Conservation (phyloP, 2,329 filamentous ascomycete genomes). For the Zasmidium angulare region DNA sequence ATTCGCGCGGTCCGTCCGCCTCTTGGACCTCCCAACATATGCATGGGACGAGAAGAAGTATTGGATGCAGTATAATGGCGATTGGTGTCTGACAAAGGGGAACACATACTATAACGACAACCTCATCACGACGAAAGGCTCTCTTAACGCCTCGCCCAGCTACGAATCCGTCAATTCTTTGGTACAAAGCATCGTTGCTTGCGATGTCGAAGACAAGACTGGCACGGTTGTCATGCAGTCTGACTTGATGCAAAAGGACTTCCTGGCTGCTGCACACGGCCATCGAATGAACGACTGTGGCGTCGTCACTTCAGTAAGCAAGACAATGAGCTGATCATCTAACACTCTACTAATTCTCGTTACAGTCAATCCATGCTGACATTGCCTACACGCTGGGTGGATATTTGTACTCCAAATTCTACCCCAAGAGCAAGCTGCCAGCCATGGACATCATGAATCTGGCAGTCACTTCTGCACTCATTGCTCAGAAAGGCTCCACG, state of each 20-base stretch:
- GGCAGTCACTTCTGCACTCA: slow-evolving; percentile 33
- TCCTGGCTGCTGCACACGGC: slow-evolving; percentile 41
- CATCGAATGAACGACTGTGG: slow-evolving; percentile 43
- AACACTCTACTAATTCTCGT: background rate
- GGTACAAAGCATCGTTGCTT: background rate
- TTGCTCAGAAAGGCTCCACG: slow-evolving; percentile 10
- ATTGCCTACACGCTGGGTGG: slow-evolving; percentile 36
- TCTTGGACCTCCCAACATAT: slow-evolving; percentile 55
- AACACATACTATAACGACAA: background rate
- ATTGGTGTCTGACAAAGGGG: slow-evolving; percentile 33
- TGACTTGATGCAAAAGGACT: slow-evolving; percentile 22
- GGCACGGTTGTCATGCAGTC: background rate
- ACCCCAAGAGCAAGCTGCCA: background rate
- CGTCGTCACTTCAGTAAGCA: slow-evolving; percentile 18
- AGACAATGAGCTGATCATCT: background rate
- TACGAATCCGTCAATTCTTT: slow-evolving; percentile 29
- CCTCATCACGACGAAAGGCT: background rate
- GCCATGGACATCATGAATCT: slow-evolving; percentile 43
- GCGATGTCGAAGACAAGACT: background rate
- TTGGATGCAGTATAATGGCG: slow-evolving; percentile 38
- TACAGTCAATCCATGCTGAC: slow-evolving; percentile 39
- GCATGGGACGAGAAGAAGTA: slow-evolving; percentile 37
- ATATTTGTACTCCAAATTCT: slow-evolving; percentile 22
- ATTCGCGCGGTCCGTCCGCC: slow-evolving; percentile 40
- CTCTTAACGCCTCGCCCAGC: background rate